Evolutionary conservation across 140 eudicot species (phyloP).

Genomic region (Eryngium alpinum): DNA sequence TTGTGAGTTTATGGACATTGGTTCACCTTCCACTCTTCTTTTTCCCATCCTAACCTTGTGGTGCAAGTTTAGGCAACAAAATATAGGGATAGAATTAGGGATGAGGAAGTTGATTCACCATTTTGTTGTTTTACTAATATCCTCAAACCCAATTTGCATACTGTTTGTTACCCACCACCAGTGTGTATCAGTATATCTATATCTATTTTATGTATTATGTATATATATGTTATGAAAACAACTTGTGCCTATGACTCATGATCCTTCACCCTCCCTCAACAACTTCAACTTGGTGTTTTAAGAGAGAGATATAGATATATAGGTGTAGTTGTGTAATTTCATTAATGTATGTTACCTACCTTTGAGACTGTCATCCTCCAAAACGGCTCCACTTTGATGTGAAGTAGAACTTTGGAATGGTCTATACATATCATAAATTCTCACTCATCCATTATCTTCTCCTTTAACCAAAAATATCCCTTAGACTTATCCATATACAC

Average conservation of each 20-base stretch:
- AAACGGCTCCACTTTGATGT: slow-evolving; percentile 23
- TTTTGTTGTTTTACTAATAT: background rate
- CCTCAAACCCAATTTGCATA: slow-evolving; percentile 8
- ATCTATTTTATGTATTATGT: background rate
- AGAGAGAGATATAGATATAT: background rate
- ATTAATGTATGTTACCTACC: slow-evolving; percentile 42
- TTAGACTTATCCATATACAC: background rate
- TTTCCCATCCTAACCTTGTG: slow-evolving; percentile 48
- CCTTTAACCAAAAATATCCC: slow-evolving; percentile 26
- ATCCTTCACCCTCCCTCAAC: slow-evolving; percentile 21
- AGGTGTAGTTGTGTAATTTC: slow-evolving; percentile 41
- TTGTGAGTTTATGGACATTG: slow-evolving; percentile 15
- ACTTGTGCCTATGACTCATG: slow-evolving; percentile 23
- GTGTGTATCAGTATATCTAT: background rate
- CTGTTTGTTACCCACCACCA: slow-evolving; percentile 13
- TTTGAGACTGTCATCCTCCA: slow-evolving; percentile 23
- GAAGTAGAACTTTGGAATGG: slow-evolving; percentile 19
- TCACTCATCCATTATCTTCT: slow-evolving; percentile 18
- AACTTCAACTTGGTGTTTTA: slow-evolving; percentile 22
- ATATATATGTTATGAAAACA: slow-evolving; percentile 17
- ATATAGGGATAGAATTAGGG: background rate
- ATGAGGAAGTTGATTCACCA: slow-evolving; percentile 1
- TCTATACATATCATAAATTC: slow-evolving; percentile 9
- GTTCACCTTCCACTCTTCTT: slow-evolving; percentile 38
- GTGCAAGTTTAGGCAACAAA: slow-evolving; percentile 62